A percentile compares a stretch with the other conserved stretches of the same genome.
These are phyloP conservation scores for Acanthamoeba rhysodes DNA, from an alignment of 208 protist species.

Conservation along the genomic window DNA sequence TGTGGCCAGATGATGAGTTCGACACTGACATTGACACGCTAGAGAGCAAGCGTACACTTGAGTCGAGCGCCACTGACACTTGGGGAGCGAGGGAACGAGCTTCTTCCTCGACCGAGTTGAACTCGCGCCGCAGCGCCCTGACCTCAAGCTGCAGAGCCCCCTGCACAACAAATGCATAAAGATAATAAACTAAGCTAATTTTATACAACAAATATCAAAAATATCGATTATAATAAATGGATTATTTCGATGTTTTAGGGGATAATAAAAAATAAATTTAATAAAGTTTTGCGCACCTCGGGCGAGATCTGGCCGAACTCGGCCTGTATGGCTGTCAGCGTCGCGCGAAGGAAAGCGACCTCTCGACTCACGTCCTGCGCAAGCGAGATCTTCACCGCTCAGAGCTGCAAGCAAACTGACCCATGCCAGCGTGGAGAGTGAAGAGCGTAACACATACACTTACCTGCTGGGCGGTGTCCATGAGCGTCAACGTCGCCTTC, in stretches of 20 bases:
- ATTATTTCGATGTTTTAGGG: too few relatives aligned
- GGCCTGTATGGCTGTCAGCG: neutral
- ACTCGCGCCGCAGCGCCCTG: neutral
- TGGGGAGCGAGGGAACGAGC: neutral
- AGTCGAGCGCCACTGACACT: neutral
- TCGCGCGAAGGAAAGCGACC: neutral
- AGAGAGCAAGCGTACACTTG: neutral
- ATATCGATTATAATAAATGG: neutral
- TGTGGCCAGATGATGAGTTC: neutral
- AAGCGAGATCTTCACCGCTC: too few relatives aligned
- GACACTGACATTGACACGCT: neutral
- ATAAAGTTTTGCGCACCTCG: neutral
- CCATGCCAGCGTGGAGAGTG: too few relatives aligned
- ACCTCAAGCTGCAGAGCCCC: neutral
- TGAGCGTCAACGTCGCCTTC: too few relatives aligned
- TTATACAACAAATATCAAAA: neutral
- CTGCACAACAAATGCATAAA: neutral
- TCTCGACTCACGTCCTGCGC: neutral
- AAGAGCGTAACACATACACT: too few relatives aligned
- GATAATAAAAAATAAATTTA: too few relatives aligned
- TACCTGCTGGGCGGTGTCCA: too few relatives aligned
- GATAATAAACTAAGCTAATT: neutral
- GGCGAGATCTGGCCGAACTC: neutral
- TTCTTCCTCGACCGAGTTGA: neutral
- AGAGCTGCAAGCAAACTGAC: too few relatives aligned